These are phyloP conservation scores for Onygena corvina DNA, from an alignment of 2,329 filamentous ascomycete genomes.

Conservation along the genomic window DNA sequence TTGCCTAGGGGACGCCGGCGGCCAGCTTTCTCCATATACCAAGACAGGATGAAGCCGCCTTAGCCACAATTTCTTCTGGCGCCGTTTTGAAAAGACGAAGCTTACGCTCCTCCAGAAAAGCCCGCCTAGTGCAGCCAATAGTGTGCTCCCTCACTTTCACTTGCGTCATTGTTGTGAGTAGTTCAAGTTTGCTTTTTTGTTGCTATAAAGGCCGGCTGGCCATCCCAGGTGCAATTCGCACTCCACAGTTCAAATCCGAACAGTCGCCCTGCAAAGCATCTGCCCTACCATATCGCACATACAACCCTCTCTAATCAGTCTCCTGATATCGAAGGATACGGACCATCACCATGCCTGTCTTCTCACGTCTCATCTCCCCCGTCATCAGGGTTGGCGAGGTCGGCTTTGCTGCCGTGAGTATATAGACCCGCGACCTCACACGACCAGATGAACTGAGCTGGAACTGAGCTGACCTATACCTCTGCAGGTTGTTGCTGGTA, in stretches of 20 bases:
- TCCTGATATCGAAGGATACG: not conserved
- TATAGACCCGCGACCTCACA: not conserved
- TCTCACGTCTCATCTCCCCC: constrained; percentile 45
- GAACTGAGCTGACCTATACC: not conserved
- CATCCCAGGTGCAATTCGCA: not conserved
- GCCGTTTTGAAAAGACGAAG: no score
- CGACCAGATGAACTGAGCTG: not conserved
- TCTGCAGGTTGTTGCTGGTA: constrained; percentile 47
- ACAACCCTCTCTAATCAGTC: no score
- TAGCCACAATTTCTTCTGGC: no score
- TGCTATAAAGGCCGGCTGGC: not conserved
- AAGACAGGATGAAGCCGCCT: no score
- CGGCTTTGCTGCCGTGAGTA: constrained; percentile 53
- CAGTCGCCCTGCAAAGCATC: not conserved
- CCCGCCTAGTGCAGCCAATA: not conserved
- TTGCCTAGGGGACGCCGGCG: no score
- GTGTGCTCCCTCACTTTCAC: not conserved
- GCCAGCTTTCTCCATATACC: no score
- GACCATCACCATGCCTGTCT: constrained; percentile 33
- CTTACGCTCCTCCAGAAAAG: no score
- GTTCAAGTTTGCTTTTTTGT: not conserved
- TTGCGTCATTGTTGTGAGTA: not conserved
- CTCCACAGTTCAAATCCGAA: no score
- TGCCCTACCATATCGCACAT: no score
- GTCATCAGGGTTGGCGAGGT: constrained; percentile 52